Percentiles rank a stretch among this genome's conserved stretches.
These are phyloP conservation scores for Xylaria flabelliformis DNA, from an alignment of 495 filamentous ascomycete genomes.

Conservation along the genomic window DNA sequence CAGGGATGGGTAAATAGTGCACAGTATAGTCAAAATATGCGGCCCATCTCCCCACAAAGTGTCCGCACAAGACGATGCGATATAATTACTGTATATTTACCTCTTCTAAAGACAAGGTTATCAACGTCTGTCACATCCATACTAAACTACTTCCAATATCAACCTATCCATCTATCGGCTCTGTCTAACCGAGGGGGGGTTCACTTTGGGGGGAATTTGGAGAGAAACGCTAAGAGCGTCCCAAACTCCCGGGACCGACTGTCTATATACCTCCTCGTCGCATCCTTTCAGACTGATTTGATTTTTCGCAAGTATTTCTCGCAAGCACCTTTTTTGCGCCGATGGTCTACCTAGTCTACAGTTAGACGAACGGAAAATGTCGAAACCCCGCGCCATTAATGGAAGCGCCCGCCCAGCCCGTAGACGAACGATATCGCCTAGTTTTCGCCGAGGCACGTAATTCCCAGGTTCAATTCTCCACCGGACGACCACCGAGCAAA, in stretches of 20 bases:
- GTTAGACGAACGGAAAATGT: neutral
- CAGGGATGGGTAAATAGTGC: neutral
- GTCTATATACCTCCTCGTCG: neutral
- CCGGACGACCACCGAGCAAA: neutral
- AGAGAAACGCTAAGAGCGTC: neutral
- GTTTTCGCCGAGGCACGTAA: neutral
- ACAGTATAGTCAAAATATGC: neutral
- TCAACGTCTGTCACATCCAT: neutral
- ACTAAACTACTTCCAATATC: no score
- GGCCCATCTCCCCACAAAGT: slow-evolving; percentile 7
- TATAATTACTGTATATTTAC: slow-evolving; percentile 11
- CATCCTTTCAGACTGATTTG: neutral
- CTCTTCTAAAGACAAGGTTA: slow-evolving; percentile 15
- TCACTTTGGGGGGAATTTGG: neutral
- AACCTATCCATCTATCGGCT: neutral
- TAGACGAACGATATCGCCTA: neutral
- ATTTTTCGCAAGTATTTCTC: neutral
- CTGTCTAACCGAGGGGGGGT: neutral
- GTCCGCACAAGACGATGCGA: neutral
- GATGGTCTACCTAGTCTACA: neutral
- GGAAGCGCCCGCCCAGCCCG: neutral
- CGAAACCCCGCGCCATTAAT: neutral
- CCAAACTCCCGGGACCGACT: slow-evolving; percentile 10
- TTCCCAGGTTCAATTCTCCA: neutral
- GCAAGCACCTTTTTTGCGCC: neutral